Conservation (phyloP, 2,329 filamentous ascomycete species). For the Stagonosporopsis chrysanthemi region DNA sequence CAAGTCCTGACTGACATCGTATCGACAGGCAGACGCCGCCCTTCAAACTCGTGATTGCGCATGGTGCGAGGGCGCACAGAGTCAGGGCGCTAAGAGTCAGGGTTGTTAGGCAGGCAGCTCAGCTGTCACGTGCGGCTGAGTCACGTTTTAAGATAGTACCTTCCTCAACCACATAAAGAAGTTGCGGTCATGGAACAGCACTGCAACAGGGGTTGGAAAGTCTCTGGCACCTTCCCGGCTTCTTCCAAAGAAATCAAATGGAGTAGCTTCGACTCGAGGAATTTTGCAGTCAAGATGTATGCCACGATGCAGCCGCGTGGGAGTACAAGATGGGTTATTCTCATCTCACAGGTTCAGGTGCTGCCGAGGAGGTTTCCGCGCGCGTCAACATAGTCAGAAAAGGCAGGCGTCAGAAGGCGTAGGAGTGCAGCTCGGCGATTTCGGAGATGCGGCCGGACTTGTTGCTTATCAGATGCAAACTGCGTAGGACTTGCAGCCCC, state of each 20-base stretch:
- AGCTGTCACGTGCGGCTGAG: constrained; percentile 3
- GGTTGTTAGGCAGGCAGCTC: not conserved
- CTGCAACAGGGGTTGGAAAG: not conserved
- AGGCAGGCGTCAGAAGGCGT: not conserved
- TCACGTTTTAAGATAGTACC: not conserved
- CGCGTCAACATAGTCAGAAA: not conserved
- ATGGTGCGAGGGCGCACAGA: not conserved
- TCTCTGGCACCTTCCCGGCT: not conserved
- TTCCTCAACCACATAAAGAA: not conserved
- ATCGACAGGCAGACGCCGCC: not conserved
- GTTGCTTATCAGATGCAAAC: constrained; percentile 7
- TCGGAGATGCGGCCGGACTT: constrained; percentile 20
- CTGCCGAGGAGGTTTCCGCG: not conserved
- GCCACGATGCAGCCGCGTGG: not conserved
- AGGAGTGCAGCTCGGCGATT: constrained; percentile 17
- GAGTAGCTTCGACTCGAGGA: too few relatives aligned
- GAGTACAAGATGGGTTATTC: not conserved
- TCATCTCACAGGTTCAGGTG: not conserved
- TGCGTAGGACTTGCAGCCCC: constrained; percentile 9
- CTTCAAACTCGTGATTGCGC: not conserved
- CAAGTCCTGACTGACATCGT: not conserved
- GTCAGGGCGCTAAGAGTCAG: constrained; percentile 5
- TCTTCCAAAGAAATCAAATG: not conserved
- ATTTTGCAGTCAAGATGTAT: too few relatives aligned
- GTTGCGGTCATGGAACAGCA: not conserved